Evolutionary conservation across 495 filamentous ascomycete species (phyloP).

Genomic region (Xylaria curta): DNA sequence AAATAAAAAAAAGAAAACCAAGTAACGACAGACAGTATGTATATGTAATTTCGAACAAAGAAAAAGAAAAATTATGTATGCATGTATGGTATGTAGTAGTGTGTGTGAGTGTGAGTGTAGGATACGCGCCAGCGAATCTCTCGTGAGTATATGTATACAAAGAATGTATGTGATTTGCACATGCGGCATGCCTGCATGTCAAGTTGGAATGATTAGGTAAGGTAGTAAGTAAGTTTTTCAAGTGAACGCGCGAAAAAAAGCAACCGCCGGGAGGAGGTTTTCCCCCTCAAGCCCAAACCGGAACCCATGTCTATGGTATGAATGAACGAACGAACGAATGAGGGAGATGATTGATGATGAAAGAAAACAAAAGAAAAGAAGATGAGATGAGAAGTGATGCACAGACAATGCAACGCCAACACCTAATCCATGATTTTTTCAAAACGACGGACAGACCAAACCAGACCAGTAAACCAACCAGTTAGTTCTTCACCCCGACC

Average conservation of each 20-base stretch:
- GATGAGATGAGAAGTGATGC: constrained; percentile 12
- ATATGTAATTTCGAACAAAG: background rate
- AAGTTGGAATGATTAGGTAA: no score
- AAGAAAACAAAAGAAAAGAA: no score
- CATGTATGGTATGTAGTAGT: no score
- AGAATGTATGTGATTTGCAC: background rate
- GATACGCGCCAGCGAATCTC: background rate
- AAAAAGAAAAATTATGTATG: background rate
- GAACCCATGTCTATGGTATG: no score
- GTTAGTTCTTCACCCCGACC: background rate
- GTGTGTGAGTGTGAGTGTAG: no score
- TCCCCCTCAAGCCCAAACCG: no score
- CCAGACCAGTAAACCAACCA: background rate
- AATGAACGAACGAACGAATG: no score
- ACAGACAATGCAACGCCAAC: background rate
- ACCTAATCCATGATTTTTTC: background rate
- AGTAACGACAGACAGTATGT: background rate
- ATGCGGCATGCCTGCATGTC: no score
- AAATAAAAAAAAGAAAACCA: background rate
- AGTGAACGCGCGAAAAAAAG: no score
- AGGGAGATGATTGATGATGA: no score
- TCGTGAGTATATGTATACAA: background rate
- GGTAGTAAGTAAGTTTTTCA: no score
- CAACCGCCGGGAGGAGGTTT: no score
- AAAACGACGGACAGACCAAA: background rate